Base-by-base conservation (phyloP, 2,329 filamentous ascomycete genomes). In the Venturia carpophila region DNA sequence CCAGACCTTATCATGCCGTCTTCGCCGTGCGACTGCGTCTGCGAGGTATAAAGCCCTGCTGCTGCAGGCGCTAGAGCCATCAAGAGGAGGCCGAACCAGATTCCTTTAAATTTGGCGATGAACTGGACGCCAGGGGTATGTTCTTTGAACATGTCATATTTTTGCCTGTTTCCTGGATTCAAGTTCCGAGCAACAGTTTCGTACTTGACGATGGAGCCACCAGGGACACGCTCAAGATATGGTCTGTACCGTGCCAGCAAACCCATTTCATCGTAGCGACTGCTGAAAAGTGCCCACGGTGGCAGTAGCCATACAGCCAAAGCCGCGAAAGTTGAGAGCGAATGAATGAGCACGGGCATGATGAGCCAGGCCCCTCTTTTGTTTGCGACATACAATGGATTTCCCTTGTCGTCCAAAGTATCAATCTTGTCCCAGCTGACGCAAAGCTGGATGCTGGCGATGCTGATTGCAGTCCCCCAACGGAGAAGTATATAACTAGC, bases 381-480 rank as follows among this genome's bases (percentile, higher is more conserved):
- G 9, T 62, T 62, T 11, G 60, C 60, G 19, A 24, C 10, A 24
- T 62, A 62, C 43, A 62, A 27, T 17, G 39, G 21, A 21, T 43
- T 34, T 3, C 43, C 39, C 5, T 47, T 30, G 27, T 24, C 37
- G 43, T 62, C 60, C 24, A 42, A n/a, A 6, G 39, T 27, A 62
- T 34, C 39, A 10, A 43, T 47, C 19, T 62, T 43, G 30, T 19
- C 43, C 60, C 60, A 62, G 60, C 39, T 62, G 39, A 62, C 60
- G 43, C 60, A 62, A 17, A 62, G 37, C 17, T 62, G 60, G 15
- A 62, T 47, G 17, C 60, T 62, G 60, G 60, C 60, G 27, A 62
- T 62, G 39, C 60, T 62, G 39, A 62, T 45, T 6, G 60, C 60
- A 43, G 60, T 62, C 9, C 60, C 60, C 60, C 60, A 62, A 9